phyloP scores from a whole-genome alignment of 2,329 filamentous ascomycete species.

The Ophiostoma quercus region DNA sequence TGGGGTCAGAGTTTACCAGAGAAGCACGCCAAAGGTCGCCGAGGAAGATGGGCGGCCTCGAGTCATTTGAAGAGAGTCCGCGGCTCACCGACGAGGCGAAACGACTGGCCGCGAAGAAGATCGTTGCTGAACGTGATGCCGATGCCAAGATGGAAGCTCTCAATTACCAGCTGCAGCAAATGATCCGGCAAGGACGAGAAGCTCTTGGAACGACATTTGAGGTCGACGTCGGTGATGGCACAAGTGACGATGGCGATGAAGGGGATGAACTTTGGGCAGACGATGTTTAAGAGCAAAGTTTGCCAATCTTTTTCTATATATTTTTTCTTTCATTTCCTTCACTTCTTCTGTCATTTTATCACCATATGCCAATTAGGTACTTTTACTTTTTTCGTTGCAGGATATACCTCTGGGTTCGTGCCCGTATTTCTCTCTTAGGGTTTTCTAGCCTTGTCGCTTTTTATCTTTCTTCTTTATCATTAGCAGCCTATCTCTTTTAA shows the following conservation, averaged over 20 bases:
- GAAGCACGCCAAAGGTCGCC: background rate
- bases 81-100: constrained; percentile 62
- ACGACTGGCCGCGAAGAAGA: constrained; percentile 64
- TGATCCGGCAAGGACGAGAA: constrained; percentile 85
- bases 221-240: constrained; percentile 44
- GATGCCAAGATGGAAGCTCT: constrained; percentile 75
- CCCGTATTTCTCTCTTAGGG: background rate
- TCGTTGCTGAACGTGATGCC: constrained; percentile 68
- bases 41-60: background rate
- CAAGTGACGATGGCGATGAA: constrained; percentile 32
- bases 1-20: constrained; percentile 25
- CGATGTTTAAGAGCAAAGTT: constrained; percentile 17
- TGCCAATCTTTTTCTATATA: background rate
- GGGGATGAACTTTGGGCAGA: constrained; percentile 33
- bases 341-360: too few relatives aligned
- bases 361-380: background rate
- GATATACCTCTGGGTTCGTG: constrained; percentile 17
- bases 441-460: background rate
- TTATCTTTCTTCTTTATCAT: background rate
- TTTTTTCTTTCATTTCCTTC: background rate
- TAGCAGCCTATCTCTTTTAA: background rate
- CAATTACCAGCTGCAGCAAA: constrained; percentile 71
- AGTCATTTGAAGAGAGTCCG: constrained; percentile 41
- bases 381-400: background rate
- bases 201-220: constrained; percentile 73